Conservation (phyloP, 1,139 yeast genomes). For the Trichomonascaceae sp. region DNA sequence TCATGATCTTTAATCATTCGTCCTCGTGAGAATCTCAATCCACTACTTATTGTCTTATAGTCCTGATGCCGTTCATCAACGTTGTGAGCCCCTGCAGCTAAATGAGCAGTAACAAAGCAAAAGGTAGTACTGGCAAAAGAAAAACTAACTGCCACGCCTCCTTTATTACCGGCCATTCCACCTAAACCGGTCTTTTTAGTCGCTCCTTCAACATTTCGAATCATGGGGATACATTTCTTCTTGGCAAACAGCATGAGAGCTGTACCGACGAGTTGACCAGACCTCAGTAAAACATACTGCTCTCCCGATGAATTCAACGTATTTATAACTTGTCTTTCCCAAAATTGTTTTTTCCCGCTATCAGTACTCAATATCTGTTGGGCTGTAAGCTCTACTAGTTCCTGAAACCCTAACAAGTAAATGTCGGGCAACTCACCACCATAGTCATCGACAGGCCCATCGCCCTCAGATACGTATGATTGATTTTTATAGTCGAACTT, state of each 20-base stretch:
- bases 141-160: constrained; percentile 83
- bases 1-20: constrained; percentile 72
- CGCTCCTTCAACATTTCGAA: constrained; percentile 73
- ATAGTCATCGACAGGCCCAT: constrained; percentile 28
- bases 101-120: constrained; percentile 82
- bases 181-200: constrained; percentile 85
- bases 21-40: constrained; percentile 71
- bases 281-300: constrained; percentile 65
- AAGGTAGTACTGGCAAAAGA: constrained; percentile 70
- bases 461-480: constrained; percentile 14
- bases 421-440: constrained; percentile 49
- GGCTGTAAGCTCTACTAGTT: constrained; percentile 84
- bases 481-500: constrained; percentile 24
- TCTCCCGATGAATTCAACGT: constrained; percentile 47
- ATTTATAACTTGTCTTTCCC: constrained; percentile 68
- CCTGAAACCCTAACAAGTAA: constrained; percentile 82
- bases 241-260: constrained; percentile 67
- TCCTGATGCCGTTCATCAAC: constrained; percentile 84
- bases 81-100: constrained; percentile 89
- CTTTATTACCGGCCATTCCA: constrained; percentile 88
- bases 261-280: constrained; percentile 92
- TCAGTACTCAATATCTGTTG: constrained; percentile 85
- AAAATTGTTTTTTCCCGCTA: constrained; percentile 58
- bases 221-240: constrained; percentile 52
- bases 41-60: constrained; percentile 71